Base-by-base conservation (phyloP, 306 rosid genomes). In the Citrullus mucosospermus region DNA sequence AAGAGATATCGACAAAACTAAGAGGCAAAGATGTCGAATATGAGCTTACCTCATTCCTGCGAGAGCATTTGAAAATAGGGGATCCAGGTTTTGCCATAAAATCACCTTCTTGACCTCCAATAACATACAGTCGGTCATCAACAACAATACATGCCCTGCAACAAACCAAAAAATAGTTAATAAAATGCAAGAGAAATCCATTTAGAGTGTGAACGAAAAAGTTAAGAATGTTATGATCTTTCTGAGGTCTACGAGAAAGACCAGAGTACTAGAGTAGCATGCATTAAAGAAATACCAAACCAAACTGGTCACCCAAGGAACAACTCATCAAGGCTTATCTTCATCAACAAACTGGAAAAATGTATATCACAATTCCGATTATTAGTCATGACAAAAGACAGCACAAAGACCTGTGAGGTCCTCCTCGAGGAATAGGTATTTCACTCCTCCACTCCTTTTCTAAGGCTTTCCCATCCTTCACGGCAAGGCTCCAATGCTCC, bases 71-170 rank as follows among this genome's bases (percentile, higher is more conserved):
- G 82, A 94, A 94, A 81, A 92, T 94, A 66, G 98, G 91, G 6
- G 97, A 94, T 16, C 96, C 91, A 0, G 98, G 98, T 81, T 94
- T 94, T 59, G 98, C 83, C 97, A 94, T 94, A 75, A 92, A 94
- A 85, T 94, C 98, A 77, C 98, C 98, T 82, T 94, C 97, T 86
- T 94, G 97, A 62, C 98, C 97, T 74, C 97, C 98, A 13, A 94
- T 90, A 41, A 92, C 87, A 68, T 80, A 89, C 50, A 94, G 93
- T 25, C 79, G 83, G 84, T 94, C 92, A 78, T 85, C 80, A 79
- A 54, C 78, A 54, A 82, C 91, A 11, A 90, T 77, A 50, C 97
- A 89, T 55, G 97, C 97, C 92, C 98, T 92, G 74, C 43, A 83
- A 77, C 25, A 61, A 48, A 78, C 34, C 30, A 78, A 78, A 6